Evolutionary conservation across 2,329 filamentous ascomycete species (phyloP).

Genomic region (Colletotrichum aenigma): DNA sequence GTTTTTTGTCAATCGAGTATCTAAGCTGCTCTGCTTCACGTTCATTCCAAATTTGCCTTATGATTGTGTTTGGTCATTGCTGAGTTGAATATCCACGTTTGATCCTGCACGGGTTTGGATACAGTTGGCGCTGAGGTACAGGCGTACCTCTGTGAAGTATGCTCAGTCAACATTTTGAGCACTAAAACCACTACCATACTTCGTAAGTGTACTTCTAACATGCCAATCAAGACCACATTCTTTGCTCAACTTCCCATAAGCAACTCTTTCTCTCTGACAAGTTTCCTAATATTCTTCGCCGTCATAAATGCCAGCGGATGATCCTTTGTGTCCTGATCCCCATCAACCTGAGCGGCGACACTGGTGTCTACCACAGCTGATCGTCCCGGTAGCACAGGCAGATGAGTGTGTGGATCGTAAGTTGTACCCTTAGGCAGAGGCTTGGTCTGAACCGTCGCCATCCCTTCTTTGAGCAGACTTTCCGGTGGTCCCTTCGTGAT

Average conservation of each 20-base stretch:
- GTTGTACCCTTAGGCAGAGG: neutral
- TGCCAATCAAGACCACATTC: fast-evolving
- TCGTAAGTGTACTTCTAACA: neutral
- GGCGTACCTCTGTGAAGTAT: too few relatives aligned
- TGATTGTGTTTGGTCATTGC: too few relatives aligned
- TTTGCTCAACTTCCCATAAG: neutral
- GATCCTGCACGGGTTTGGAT: too few relatives aligned
- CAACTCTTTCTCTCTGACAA: neutral
- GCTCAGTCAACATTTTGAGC: too few relatives aligned
- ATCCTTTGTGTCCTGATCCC: neutral
- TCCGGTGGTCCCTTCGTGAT: neutral
- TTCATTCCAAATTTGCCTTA: too few relatives aligned
- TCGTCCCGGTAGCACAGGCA: neutral
- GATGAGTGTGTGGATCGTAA: neutral
- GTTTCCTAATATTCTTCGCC: neutral
- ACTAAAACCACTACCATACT: too few relatives aligned
- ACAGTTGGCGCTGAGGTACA: too few relatives aligned
- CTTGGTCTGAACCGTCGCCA: neutral
- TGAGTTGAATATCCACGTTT: too few relatives aligned
- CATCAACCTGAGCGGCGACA: neutral
- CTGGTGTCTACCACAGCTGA: neutral
- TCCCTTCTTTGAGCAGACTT: neutral
- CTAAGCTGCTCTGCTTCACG: too few relatives aligned
- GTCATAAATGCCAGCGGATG: neutral
- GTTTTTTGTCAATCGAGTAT: too few relatives aligned